Evolutionary conservation across 2,329 filamentous ascomycete genomes (phyloP).

Genomic region (Arthrobotrys iridis): DNA sequence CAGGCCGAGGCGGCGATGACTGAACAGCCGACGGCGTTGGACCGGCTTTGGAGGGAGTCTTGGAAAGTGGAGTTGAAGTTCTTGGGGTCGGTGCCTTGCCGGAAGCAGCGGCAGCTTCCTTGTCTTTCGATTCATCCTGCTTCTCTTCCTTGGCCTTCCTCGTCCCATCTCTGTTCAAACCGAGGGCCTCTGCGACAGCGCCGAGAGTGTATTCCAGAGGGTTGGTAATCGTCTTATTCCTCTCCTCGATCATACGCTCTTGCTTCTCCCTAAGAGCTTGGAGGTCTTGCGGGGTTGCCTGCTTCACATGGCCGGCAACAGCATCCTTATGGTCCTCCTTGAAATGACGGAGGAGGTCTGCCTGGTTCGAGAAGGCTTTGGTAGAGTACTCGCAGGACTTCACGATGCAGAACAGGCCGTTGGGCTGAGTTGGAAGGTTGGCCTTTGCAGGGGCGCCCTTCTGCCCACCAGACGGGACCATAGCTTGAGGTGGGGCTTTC

Average conservation of each 20-base stretch:
- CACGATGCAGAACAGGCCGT: constrained; percentile 32
- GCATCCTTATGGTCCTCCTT: constrained; percentile 45
- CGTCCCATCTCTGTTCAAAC: constrained; percentile 42
- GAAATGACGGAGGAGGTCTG: constrained; percentile 40
- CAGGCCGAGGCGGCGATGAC: constrained; percentile 10
- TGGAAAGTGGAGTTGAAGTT: constrained; percentile 30
- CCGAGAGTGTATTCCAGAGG: constrained; percentile 49
- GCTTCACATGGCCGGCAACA: constrained; percentile 19
- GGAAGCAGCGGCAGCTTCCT: constrained; percentile 19
- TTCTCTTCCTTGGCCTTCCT: constrained; percentile 45
- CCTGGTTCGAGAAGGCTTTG: constrained; percentile 31
- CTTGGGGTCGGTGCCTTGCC: constrained; percentile 25
- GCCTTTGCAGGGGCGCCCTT: constrained; percentile 8
- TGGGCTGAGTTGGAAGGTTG: constrained; percentile 28
- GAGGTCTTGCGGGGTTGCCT: background rate
- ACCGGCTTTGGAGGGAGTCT: constrained; percentile 37
- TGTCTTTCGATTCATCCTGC: constrained; percentile 29
- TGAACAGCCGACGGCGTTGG: constrained; percentile 8
- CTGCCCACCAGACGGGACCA: background rate
- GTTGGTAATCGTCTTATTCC: constrained; percentile 38
- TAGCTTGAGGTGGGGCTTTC: background rate
- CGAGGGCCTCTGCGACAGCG: constrained; percentile 39
- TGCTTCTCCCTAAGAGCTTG: constrained; percentile 27
- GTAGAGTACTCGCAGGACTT: constrained; percentile 46
- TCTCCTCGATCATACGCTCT: constrained; percentile 37